A percentile compares a stretch with the other conserved stretches of the same genome.
Conservation (phyloP, 306 rosid genomes). For the Amphicarpaea edgeworthii region DNA sequence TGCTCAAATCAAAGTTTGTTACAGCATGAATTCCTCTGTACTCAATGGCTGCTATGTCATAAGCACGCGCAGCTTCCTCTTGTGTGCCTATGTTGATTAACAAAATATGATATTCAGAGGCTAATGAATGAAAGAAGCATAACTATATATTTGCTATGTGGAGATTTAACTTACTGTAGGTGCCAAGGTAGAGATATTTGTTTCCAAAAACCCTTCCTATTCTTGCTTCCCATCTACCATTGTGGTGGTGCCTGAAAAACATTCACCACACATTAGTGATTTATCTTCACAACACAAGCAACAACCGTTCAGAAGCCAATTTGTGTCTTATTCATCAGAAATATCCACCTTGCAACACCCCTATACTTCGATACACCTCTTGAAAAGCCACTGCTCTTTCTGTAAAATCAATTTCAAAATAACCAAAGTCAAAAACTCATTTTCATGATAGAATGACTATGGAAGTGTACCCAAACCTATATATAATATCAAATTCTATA, state of each 20-base stretch:
- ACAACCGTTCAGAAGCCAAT: conserved; percentile 14
- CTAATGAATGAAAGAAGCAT: conserved; percentile 18
- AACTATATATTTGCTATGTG: background rate
- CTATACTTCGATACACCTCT: conserved; percentile 94
- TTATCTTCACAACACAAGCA: conserved; percentile 39
- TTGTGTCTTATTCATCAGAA: background rate
- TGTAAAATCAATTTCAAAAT: conserved; percentile 39
- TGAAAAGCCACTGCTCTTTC: conserved; percentile 94
- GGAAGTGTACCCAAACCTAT: background rate
- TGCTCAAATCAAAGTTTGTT: conserved; percentile 86
- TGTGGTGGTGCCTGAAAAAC: conserved; percentile 80
- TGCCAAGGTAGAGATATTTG: conserved; percentile 95
- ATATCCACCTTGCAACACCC: conserved; percentile 85
- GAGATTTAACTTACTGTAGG: conserved; percentile 69
- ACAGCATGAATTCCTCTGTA: conserved; percentile 89
- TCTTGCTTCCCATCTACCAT: conserved; percentile 98
- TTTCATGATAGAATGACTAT: background rate
- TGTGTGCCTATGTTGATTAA: conserved; percentile 63
- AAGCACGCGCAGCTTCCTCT: conserved; percentile 94
- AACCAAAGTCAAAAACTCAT: background rate
- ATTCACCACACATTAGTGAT: conserved; percentile 13
- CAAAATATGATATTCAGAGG: conserved; percentile 15
- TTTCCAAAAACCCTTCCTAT: conserved; percentile 94
- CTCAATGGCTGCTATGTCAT: conserved; percentile 92
- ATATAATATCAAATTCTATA: background rate